Evolutionary conservation across 768 basidiomycete genomes (phyloP).

Genomic region (Cystofilobasidium capitatum): DNA sequence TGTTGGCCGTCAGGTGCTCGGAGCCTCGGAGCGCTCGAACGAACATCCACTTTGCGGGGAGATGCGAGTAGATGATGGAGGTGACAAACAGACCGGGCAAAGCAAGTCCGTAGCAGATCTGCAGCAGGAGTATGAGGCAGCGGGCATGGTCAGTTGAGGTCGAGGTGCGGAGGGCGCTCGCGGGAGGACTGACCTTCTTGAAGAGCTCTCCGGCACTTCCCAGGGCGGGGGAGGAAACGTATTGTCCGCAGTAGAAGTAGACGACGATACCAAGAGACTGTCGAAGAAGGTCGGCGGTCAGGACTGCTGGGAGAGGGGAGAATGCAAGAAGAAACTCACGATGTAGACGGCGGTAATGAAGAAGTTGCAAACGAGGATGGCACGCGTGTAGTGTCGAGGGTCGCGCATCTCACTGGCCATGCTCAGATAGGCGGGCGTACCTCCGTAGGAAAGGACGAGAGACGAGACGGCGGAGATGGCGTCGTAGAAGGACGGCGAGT

Average conservation of each 20-base stretch:
- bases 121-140: slow-evolving; percentile 27
- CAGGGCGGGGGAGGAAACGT: slow-evolving; percentile 33
- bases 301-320: background rate
- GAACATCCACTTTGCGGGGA: slow-evolving; percentile 30
- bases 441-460: slow-evolving; percentile 32
- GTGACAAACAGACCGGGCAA: slow-evolving; percentile 27
- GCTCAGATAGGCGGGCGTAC: slow-evolving; percentile 22
- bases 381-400: slow-evolving; percentile 18
- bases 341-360: slow-evolving; percentile 28
- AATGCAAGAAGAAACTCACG: slow-evolving; percentile 17
- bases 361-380: slow-evolving; percentile 9
- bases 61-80: slow-evolving; percentile 8
- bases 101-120: slow-evolving; percentile 32
- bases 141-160: background rate
- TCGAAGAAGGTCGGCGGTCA: too few relatives aligned
- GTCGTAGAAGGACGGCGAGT: slow-evolving; percentile 28
- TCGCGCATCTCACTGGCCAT: slow-evolving; percentile 29
- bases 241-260: slow-evolving; percentile 27
- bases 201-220: slow-evolving; percentile 32
- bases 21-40: slow-evolving; percentile 33
- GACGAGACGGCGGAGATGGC: slow-evolving; percentile 37
- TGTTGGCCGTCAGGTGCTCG: slow-evolving; percentile 30
- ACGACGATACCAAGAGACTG: slow-evolving; percentile 20
- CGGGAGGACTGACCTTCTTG: slow-evolving; percentile 30
- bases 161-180: too few relatives aligned